phyloP scores from a whole-genome alignment of 2,329 filamentous ascomycete genomes.

The Hirsutella minnesotensis region DNA sequence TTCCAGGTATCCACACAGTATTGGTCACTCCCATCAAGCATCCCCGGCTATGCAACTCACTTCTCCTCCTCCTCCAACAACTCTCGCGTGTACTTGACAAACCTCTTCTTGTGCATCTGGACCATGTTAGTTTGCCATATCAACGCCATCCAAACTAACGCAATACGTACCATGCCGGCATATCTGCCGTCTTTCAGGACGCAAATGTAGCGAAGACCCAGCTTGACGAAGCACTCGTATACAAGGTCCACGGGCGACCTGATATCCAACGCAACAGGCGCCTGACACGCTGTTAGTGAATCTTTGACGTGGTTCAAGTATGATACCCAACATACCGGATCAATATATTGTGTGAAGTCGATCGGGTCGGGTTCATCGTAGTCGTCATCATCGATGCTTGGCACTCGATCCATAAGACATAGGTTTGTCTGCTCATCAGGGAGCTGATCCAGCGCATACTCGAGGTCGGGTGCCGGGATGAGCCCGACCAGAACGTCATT shows the following conservation, averaged over 20 bases:
- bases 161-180: constrained; percentile 63
- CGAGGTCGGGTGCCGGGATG: constrained; percentile 87
- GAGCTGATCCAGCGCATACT: constrained; percentile 81
- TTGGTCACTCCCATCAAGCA: background rate
- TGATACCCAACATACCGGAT: constrained; percentile 50
- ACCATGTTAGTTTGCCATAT: constrained; percentile 4
- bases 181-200: constrained; percentile 76
- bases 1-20: background rate
- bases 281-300: constrained; percentile 29
- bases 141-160: background rate
- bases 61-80: constrained; percentile 47
- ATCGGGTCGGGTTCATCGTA: constrained; percentile 53
- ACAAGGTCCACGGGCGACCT: constrained; percentile 87
- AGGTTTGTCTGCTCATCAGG: constrained; percentile 59
- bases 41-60: background rate
- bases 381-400: constrained; percentile 51
- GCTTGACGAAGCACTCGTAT: constrained; percentile 91
- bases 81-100: constrained; percentile 88
- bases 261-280: constrained; percentile 79
- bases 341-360: constrained; percentile 85
- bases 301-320: background rate
- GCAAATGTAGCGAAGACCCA: constrained; percentile 86
- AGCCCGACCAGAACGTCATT: constrained; percentile 73
- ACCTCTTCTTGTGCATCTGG: constrained; percentile 86
- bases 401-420: constrained; percentile 70